Conservation (phyloP, 2,329 filamentous ascomycete genomes). For the Esteya vermicola region DNA sequence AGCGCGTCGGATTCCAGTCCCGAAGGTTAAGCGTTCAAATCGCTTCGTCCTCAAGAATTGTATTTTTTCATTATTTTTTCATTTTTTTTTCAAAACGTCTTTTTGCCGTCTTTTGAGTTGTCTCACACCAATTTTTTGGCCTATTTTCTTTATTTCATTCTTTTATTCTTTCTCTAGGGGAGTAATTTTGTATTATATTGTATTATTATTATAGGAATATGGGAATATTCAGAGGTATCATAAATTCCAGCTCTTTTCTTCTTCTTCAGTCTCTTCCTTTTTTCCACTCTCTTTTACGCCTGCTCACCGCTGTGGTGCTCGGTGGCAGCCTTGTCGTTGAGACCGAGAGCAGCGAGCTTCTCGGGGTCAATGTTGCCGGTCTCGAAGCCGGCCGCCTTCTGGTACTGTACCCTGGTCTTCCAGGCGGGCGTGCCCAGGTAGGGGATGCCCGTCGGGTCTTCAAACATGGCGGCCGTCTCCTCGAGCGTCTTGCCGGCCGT, state of each 20-base stretch:
- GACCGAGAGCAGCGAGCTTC: conserved; percentile 13
- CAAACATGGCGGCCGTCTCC: conserved; percentile 19
- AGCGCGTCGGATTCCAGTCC: not conserved
- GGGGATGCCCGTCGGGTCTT: conserved; percentile 22
- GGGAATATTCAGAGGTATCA: no score
- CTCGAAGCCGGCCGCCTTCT: conserved; percentile 17
- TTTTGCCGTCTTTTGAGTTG: no score
- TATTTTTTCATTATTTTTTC: no score
- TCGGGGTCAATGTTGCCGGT: conserved; percentile 20
- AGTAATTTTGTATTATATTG: no score
- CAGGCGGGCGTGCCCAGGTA: conserved; percentile 26
- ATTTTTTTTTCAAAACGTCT: no score
- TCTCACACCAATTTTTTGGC: no score
- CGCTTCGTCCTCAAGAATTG: not conserved
- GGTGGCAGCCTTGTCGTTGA: conserved; percentile 12
- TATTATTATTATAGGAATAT: no score
- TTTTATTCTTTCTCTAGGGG: no score
- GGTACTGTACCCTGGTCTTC: conserved; percentile 24
- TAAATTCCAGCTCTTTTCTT: no score
- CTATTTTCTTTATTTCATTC: no score
- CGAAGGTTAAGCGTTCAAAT: not conserved
- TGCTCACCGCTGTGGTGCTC: not conserved
- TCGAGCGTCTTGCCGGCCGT: conserved; percentile 21
- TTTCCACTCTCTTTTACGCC: not conserved
- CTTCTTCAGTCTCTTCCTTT: not conserved